These are phyloP conservation scores for Vigna hirtella DNA, from an alignment of 306 rosid genomes.

Conservation along the genomic window DNA sequence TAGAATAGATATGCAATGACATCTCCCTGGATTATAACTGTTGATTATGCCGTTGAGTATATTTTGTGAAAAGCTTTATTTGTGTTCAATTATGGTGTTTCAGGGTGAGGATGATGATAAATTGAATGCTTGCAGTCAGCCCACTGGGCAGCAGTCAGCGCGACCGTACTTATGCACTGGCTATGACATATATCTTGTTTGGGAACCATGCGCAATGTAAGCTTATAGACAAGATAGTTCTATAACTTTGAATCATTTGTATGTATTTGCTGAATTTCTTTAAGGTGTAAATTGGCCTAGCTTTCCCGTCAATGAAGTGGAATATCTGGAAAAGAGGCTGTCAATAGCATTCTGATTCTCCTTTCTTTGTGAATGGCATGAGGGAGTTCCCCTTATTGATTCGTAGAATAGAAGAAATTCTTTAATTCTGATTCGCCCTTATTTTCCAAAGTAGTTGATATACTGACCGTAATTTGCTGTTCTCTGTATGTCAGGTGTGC, in stretches of 20 bases:
- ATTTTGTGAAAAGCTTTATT: conserved; percentile 27
- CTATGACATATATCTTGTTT: conserved; percentile 88
- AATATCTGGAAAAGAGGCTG: conserved; percentile 22
- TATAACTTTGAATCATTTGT: conserved; percentile 34
- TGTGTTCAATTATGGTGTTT: conserved; percentile 30
- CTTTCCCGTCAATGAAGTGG: conserved; percentile 1
- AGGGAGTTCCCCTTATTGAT: background rate
- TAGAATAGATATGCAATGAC: conserved; percentile 27
- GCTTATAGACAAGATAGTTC: conserved; percentile 38
- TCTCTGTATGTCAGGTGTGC: conserved; percentile 73
- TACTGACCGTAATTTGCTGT: conserved; percentile 27
- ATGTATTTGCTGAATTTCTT: conserved; percentile 4
- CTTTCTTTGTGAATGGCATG: conserved; percentile 20
- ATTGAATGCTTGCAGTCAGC: conserved; percentile 44
- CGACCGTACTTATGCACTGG: conserved; percentile 93
- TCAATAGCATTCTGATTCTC: conserved; percentile 36
- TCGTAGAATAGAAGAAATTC: conserved; percentile 20
- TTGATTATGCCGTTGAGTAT: conserved; percentile 1
- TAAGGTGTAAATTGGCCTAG: conserved; percentile 21
- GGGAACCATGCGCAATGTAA: conserved; percentile 98
- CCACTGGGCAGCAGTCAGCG: conserved; percentile 41
- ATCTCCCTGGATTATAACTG: conserved; percentile 24
- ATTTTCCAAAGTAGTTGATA: conserved; percentile 3
- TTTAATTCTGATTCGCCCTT: conserved; percentile 8
- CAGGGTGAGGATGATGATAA: conserved; percentile 65